Evolutionary conservation across 2,329 filamentous ascomycete species (phyloP).

Genomic region (Monosporascus sp.): DNA sequence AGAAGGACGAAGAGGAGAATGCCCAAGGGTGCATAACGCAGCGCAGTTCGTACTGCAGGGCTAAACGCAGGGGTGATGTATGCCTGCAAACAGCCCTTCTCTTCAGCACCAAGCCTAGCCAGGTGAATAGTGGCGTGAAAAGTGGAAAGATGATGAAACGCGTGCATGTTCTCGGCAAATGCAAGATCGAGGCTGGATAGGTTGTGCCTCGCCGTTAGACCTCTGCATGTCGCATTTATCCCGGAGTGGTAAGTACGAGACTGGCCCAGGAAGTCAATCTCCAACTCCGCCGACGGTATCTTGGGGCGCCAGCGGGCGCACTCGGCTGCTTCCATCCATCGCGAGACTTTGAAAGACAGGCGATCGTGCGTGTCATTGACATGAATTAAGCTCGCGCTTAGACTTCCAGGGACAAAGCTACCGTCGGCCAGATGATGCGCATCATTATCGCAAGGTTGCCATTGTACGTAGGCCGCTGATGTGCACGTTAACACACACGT

Average conservation of each 20-base stretch:
- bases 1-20: constrained; percentile 14
- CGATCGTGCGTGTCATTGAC: constrained; percentile 4
- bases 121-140: constrained; percentile 9
- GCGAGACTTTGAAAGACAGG: not conserved
- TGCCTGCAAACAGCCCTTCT: constrained; percentile 8
- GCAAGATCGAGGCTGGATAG: not conserved
- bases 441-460: constrained; percentile 7
- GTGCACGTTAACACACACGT: not conserved
- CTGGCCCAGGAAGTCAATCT: not conserved
- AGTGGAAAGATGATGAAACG: constrained; percentile 9
- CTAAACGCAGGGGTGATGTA: constrained; percentile 12
- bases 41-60: constrained; percentile 1
- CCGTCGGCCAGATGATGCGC: not conserved
- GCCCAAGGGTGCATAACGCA: constrained; percentile 10
- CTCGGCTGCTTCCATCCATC: not conserved
- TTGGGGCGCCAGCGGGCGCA: not conserved
- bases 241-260: not conserved
- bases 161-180: constrained; percentile 3
- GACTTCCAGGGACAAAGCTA: not conserved
- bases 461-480: constrained; percentile 13
- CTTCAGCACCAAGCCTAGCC: not conserved
- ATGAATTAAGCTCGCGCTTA: not conserved
- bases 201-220: too few species aligned
- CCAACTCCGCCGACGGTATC: not conserved
- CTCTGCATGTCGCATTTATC: not conserved